Percentiles rank a stretch among this genome's conserved stretches.
These are phyloP conservation scores for Graphiopsis chlorocephala DNA, from an alignment of 2,329 filamentous ascomycete species.

Conservation along the genomic window DNA sequence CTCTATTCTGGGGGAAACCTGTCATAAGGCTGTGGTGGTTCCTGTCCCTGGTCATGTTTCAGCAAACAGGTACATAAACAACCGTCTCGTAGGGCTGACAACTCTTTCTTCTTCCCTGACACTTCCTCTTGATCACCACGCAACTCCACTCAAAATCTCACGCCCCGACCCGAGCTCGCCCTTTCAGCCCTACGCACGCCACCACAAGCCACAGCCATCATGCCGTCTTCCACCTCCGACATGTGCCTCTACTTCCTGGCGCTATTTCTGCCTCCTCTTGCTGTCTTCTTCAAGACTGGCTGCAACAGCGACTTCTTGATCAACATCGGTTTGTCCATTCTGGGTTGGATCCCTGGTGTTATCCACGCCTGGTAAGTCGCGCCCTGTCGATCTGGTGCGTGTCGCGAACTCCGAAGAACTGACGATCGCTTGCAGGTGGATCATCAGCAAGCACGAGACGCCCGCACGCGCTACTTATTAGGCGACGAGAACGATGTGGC, in stretches of 20 bases:
- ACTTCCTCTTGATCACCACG: neutral
- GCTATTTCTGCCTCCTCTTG: conserved; percentile 82
- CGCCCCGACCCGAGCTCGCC: neutral
- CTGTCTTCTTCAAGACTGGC: conserved; percentile 48
- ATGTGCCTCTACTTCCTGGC: conserved; percentile 59
- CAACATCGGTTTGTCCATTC: conserved; percentile 45
- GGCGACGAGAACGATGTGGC: neutral
- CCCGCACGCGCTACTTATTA: conserved; percentile 8
- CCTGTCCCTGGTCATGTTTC: conserved; percentile 4
- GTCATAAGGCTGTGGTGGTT: neutral
- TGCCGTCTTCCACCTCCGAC: conserved; percentile 18
- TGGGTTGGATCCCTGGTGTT: conserved; percentile 69
- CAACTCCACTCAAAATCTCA: neutral
- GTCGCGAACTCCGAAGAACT: neutral
- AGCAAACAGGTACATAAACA: conserved; percentile 10
- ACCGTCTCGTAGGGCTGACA: conserved; percentile 9
- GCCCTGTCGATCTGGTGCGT: neutral
- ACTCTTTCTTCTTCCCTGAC: neutral
- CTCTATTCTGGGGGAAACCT: neutral
- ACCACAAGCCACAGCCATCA: conserved; percentile 9
- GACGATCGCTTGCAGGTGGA: conserved; percentile 16
- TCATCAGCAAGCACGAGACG: conserved; percentile 13
- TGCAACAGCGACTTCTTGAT: conserved; percentile 50
- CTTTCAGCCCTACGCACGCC: conserved; percentile 12
- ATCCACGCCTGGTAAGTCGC: conserved; percentile 42